Percentiles rank a stretch among this genome's conserved stretches.
phyloP scores from a whole-genome alignment of 1,284 basidiomycete genomes.

The Moniliella sp. region DNA sequence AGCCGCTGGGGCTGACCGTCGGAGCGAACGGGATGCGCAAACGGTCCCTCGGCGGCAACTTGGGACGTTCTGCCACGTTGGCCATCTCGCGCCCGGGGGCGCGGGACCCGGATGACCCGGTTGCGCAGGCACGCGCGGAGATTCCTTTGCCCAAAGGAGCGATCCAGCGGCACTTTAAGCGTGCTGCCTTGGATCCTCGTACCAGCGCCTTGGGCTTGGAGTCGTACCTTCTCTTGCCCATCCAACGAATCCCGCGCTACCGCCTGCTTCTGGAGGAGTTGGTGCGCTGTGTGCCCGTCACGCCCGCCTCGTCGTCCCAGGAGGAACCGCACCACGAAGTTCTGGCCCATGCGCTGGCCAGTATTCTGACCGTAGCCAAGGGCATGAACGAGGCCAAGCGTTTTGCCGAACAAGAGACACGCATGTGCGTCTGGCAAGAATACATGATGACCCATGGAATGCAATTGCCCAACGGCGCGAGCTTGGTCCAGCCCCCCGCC shows the following conservation, averaged over 20 bases:
- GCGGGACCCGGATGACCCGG: too few species aligned
- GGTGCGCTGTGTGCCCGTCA: constrained; percentile 19
- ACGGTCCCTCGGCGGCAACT: too few species aligned
- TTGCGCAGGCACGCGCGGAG: too few species aligned
- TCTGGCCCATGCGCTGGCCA: constrained; percentile 18
- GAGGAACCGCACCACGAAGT: too few species aligned
- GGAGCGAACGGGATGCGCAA: too few species aligned
- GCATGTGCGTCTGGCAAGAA: constrained; percentile 47
- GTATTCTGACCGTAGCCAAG: constrained; percentile 19
- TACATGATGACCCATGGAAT: too few species aligned
- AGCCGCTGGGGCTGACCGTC: too few species aligned
- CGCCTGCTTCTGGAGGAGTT: constrained; percentile 45
- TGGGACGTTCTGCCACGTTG: too few species aligned
- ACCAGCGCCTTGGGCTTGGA: constrained; percentile 94
- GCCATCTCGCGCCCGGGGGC: too few species aligned
- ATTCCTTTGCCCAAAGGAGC: constrained; percentile 12
- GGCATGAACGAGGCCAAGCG: constrained; percentile 36
- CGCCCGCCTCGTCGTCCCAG: constrained; percentile 9
- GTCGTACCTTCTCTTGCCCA: constrained; percentile 74
- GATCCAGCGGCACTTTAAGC: constrained; percentile 24
- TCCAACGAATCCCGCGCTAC: constrained; percentile 89
- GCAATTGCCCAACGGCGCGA: constrained; percentile 68
- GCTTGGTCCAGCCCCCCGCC: constrained; percentile 92
- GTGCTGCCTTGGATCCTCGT: constrained; percentile 40
- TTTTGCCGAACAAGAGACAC: constrained; percentile 17